Evolutionary conservation across 1,284 basidiomycete species (phyloP).

Genomic region (Pseudozyma tsukubaensis): DNA sequence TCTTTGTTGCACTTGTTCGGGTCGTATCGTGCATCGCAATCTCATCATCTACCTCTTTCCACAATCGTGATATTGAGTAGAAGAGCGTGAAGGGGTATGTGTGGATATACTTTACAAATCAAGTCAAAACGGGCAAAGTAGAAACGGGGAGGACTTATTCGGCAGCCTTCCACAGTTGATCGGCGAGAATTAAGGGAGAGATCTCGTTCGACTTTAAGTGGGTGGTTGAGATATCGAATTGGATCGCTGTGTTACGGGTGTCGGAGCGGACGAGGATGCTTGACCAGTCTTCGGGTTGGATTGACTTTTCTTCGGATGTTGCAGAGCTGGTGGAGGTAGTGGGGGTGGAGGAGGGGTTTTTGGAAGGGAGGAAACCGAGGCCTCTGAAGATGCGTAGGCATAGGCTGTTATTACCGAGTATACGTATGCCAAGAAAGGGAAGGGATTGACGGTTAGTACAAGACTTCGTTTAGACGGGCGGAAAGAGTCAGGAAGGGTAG

Average conservation of each 20-base stretch:
- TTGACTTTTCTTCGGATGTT: background rate
- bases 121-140: background rate
- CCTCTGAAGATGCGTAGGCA: constrained; percentile 52
- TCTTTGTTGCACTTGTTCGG: no score
- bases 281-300: constrained; percentile 28
- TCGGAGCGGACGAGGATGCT: constrained; percentile 52
- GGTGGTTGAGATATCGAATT: constrained; percentile 46
- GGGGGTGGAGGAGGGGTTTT: constrained; percentile 1
- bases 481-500: background rate
- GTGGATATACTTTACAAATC: constrained; percentile 2
- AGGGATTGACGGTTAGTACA: background rate
- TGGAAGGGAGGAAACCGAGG: constrained; percentile 54
- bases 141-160: constrained; percentile 27
- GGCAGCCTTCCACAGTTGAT: constrained; percentile 57
- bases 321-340: background rate
- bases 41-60: background rate
- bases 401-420: constrained; percentile 18
- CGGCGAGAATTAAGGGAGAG: constrained; percentile 45
- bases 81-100: constrained; percentile 2
- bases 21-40: background rate
- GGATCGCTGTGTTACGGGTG: constrained; percentile 52
- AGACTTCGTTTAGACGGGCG: no score
- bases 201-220: constrained; percentile 35
- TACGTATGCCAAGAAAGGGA: background rate
- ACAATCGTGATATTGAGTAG: background rate